Conservation (phyloP, 176 grass and related monocot species). For the Oryza coarctata region DNA sequence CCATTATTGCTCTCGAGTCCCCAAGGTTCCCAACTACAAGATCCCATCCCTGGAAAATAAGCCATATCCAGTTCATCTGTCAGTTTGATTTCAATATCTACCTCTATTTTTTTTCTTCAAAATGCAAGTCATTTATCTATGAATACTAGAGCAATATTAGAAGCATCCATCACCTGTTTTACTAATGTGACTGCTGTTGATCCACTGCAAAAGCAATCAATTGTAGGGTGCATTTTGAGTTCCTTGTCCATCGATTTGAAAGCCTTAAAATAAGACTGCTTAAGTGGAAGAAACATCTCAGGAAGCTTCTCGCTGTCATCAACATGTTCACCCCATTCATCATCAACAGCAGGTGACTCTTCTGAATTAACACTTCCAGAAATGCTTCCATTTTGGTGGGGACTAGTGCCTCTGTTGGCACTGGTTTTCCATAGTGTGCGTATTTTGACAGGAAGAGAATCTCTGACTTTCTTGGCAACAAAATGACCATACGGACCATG, state of each 20-base stretch:
- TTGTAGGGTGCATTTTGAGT: constrained; percentile 72
- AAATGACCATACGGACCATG: constrained; percentile 96
- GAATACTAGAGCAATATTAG: constrained; percentile 30
- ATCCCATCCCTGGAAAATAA: constrained; percentile 80
- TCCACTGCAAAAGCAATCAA: constrained; percentile 99
- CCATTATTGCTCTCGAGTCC: constrained; percentile 97
- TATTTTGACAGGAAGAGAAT: constrained; percentile 92
- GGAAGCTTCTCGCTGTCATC: constrained; percentile 62
- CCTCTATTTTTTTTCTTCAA: background rate
- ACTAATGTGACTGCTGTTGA: constrained; percentile 88
- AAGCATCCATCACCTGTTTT: constrained; percentile 74
- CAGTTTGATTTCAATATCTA: constrained; percentile 23
- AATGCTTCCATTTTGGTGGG: constrained; percentile 62
- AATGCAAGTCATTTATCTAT: background rate
- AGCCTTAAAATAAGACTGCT: constrained; percentile 86
- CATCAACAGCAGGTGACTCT: constrained; percentile 72
- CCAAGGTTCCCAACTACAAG: constrained; percentile 97
- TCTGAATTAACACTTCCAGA: constrained; percentile 71
- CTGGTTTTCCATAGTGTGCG: constrained; percentile 59
- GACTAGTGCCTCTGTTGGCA: constrained; percentile 43
- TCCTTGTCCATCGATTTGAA: constrained; percentile 98
- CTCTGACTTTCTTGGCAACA: constrained; percentile 95
- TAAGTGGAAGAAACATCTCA: constrained; percentile 86
- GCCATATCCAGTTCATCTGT: constrained; percentile 35
- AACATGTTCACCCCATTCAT: constrained; percentile 66